Base-by-base conservation (phyloP, 108 stramenopile species). In the Schizochytrium sp. region DNA sequence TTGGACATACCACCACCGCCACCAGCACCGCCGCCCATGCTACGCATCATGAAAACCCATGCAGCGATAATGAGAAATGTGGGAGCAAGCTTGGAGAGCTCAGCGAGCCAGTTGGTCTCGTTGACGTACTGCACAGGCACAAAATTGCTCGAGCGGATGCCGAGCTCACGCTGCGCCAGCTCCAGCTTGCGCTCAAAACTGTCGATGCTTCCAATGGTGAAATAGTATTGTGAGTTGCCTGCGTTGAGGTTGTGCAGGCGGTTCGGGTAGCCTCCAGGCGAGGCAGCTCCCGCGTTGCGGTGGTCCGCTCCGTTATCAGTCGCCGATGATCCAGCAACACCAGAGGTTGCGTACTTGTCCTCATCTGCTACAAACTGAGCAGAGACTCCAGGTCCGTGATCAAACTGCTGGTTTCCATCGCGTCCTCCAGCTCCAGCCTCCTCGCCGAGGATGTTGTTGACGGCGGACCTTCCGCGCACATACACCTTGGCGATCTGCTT, bases 171-270 rank as follows among this genome's bases (percentile, higher is more conserved):
- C 92, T 99, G 99, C 40, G 97, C 96, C 60, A 93, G 94, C 76
- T 97, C 94, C 46, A 99, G 92, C 91, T 98, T 98, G 47, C 97
- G 95, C 95, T 99, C 99, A 88, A 99, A 98, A 3, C 94, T 94
- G 89, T 99, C 98, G 28, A 98, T 97, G 89, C 95, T 95, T 3
- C 99, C 98, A 91, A 99, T 99, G 89, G 95, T 95, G 93, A 99
- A 99, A 91, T 96, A 95, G 90, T 96, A 96, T 3, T 94, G 93
- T 41, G 94, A 91, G 59, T 91, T 76, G 61, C 59, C 61, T 40
- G 13, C 10, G 57, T 56, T 87, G 1, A 56, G 4, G 56, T 19
- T 87, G 87, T 28, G 41, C 87, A 56, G 41, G 56, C 87, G 55
- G 87, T 56, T 56, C 58, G 87, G 55, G 56, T 87, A 87, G 4